Base-by-base conservation (phyloP, 768 basidiomycete genomes). In the Heimioporus sp. region DNA sequence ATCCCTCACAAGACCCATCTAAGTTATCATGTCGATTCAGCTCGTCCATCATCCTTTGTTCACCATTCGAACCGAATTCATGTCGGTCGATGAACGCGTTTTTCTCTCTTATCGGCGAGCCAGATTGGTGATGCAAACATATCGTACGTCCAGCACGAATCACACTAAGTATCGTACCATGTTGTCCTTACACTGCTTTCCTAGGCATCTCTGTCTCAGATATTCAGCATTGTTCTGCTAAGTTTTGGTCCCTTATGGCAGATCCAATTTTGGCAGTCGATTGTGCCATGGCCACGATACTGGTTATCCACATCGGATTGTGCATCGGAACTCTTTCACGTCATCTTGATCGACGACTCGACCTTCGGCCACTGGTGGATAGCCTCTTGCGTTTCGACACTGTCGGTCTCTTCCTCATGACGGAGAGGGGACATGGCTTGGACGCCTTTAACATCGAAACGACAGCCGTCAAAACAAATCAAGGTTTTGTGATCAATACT, bases 401-500 rank as follows among this genome's bases (percentile, higher is more conserved):
- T 13, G 74, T 79, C 43, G 80, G 81, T 1, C 69, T 80, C 37
- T 82, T 76, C 55, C 73, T 81, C 42, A 65, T 82, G 39, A 76
- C 78, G 0, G 82, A 82, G 66, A 74, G 79, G 10, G 81, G 79
- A 2, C 83, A 84, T 52, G 82, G 81, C 13, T 64, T 83, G n/a
- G 82, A 83, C 42, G 76, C 80, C 1, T 76, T 79, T 57, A 81
- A 84, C 57, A 75, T 83, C 10, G 81, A 84, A 62, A 84, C 83
- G 8, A 84, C 81, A 13, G 83, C 80, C 11, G 80, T 77, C 0
- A 73, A 72, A 51, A 78, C 75, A 2, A 45, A 66, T 3, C 67
- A 76, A 51, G 82, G 81, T 3, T 83, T 78, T 53, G 71, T 80
- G 39, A 74, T 84, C 34, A 67, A 83, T 53, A 80, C 82, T 0